Conservation (phyloP, 805 yeast species). For the Metschnikowia amazonensis region DNA sequence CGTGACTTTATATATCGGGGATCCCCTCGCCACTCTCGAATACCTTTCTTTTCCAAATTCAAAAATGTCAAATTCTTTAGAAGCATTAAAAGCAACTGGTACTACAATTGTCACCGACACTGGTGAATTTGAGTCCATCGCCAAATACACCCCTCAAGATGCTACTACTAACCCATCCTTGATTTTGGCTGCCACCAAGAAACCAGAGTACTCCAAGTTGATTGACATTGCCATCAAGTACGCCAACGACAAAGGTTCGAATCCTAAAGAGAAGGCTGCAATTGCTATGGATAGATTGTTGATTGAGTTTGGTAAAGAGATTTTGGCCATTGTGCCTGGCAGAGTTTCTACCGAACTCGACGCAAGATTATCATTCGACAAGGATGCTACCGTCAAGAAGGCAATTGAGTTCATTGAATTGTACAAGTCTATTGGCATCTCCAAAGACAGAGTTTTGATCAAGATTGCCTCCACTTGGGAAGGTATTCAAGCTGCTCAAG, state of each 20-base stretch:
- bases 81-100: conserved; percentile 90
- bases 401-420: conserved; percentile 86
- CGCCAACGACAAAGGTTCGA: conserved; percentile 64
- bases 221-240: conserved; percentile 87
- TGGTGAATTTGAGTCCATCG: conserved; percentile 97
- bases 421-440: conserved; percentile 80
- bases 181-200: conserved; percentile 92
- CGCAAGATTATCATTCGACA: conserved; percentile 95
- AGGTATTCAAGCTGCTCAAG: conserved; percentile 98
- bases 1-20: conserved; percentile 1
- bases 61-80: conserved; percentile 62
- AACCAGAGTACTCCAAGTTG: conserved; percentile 81
- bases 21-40: conserved; percentile 4
- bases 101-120: conserved; percentile 98
- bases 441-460: conserved; percentile 87
- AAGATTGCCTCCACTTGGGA: conserved; percentile 98
- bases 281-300: conserved; percentile 87
- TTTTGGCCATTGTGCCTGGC: conserved; percentile 93
- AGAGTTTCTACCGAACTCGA: conserved; percentile 99
- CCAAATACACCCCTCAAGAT: conserved; percentile 97
- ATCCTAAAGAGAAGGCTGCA: conserved; percentile 65
- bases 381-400: conserved; percentile 88
- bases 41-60: background rate
- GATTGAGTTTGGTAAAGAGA: conserved; percentile 94
- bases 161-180: conserved; percentile 98